Evolutionary conservation across 2,329 filamentous ascomycete genomes (phyloP).

Genomic region (Phialophora tarda): DNA sequence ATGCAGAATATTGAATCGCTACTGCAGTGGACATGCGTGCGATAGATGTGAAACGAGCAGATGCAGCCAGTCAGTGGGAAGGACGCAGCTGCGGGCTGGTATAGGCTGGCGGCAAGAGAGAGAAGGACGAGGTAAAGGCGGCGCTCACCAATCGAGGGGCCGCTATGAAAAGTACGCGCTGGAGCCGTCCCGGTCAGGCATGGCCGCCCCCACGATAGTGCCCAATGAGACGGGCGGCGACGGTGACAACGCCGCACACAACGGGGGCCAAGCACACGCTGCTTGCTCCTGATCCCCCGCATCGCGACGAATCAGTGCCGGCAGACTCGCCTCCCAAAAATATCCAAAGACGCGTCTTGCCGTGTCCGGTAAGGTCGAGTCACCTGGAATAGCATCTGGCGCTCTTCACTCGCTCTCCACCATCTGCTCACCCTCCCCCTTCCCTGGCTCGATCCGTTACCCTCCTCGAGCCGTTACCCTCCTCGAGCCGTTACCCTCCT

Average conservation of each 20-base stretch:
- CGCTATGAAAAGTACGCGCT: constrained; percentile 37
- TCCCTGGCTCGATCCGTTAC: constrained; percentile 31
- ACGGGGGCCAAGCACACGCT: constrained; percentile 19
- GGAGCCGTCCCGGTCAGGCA: constrained; percentile 25
- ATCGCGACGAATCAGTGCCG: constrained; percentile 15
- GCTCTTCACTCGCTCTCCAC: constrained; percentile 29
- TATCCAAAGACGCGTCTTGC: constrained; percentile 22
- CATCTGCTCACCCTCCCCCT: neutral
- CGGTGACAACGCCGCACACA: constrained; percentile 15
- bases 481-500: constrained; percentile 30
- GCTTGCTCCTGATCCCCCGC: constrained; percentile 20
- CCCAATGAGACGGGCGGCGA: constrained; percentile 13
- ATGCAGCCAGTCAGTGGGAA: constrained; percentile 27
- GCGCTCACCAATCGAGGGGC: constrained; percentile 24
- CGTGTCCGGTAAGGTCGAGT: constrained; percentile 18
- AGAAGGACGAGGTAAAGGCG: neutral
- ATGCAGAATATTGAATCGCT: constrained; percentile 32
- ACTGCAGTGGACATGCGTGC: constrained; percentile 33
- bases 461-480: constrained; percentile 28
- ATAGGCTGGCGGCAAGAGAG: constrained; percentile 34
- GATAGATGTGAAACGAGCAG: constrained; percentile 35
- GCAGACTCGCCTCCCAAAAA: constrained; percentile 27
- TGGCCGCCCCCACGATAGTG: constrained; percentile 25
- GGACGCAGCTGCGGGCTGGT: constrained; percentile 21
- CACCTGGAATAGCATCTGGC: constrained; percentile 32